Conservation (phyloP, 176 grass and related monocot genomes). For the Elymus sibiricus region DNA sequence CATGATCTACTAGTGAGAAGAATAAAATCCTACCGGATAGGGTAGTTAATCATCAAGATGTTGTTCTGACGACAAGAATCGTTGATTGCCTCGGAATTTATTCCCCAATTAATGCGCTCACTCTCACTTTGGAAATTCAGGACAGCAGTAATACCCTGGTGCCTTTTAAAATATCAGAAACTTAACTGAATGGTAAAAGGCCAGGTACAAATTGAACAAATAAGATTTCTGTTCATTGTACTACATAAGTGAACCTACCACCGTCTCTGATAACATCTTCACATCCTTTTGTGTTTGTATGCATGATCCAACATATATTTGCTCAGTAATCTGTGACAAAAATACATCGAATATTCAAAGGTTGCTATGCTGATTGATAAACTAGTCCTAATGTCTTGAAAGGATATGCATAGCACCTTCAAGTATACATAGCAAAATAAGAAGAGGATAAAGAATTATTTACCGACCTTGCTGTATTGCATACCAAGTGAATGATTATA, state of each 20-base stretch:
- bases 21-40: constrained; percentile 64
- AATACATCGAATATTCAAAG: neutral
- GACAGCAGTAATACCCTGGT: constrained; percentile 84
- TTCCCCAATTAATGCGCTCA: constrained; percentile 62
- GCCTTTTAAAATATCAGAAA: constrained; percentile 51
- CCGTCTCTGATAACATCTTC: constrained; percentile 67
- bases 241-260: constrained; percentile 53
- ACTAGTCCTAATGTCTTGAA: constrained; percentile 5
- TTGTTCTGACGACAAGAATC: constrained; percentile 65
- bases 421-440: constrained; percentile 2
- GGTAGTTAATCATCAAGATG: constrained; percentile 95
- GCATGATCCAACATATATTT: constrained; percentile 97
- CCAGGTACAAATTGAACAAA: constrained; percentile 14
- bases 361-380: neutral
- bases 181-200: constrained; percentile 16
- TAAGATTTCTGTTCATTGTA: neutral
- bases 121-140: constrained; percentile 93
- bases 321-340: constrained; percentile 75
- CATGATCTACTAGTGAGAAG: neutral
- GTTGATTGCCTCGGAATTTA: constrained; percentile 75
- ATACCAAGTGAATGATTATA: constrained; percentile 97
- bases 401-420: neutral
- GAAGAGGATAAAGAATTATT: neutral
- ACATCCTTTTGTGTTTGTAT: constrained; percentile 95
- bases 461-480: constrained; percentile 85